phyloP scores from a whole-genome alignment of 208 protist species.

The Crithidia mellificae region DNA sequence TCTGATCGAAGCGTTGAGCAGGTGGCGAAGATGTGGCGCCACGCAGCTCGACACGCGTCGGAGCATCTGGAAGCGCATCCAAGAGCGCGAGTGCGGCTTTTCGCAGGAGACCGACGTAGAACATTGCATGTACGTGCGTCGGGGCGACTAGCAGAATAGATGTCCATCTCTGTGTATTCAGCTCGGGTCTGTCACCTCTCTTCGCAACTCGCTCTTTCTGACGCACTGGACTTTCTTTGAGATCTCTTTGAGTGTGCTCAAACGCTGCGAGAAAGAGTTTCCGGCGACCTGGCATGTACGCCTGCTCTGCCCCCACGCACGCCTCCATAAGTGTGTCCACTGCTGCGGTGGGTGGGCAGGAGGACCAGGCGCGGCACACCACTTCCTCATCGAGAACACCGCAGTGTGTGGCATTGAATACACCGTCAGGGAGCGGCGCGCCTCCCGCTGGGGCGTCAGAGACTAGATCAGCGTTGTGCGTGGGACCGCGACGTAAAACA shows the following conservation, averaged over 20 bases:
- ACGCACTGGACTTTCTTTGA: too few species aligned
- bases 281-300: not conserved
- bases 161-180: not conserved
- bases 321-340: slow-evolving; percentile 16
- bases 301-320: slow-evolving; percentile 9
- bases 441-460: not conserved
- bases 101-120: slow-evolving; percentile 34
- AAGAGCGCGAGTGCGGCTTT: slow-evolving; percentile 24
- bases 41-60: not conserved
- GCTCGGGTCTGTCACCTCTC: not conserved
- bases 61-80: slow-evolving; percentile 22
- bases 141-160: slow-evolving; percentile 40
- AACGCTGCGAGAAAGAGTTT: slow-evolving; percentile 8
- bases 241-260: too few species aligned
- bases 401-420: slow-evolving; percentile 13
- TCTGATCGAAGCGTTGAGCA: not conserved
- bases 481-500: slow-evolving; percentile 17
- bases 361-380: not conserved
- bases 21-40: too few species aligned
- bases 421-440: not conserved
- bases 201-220: not conserved
- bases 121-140: slow-evolving; percentile 23
- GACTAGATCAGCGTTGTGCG: not conserved
- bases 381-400: slow-evolving; percentile 15
- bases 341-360: not conserved